Percentiles rank a stretch among this genome's conserved stretches.
phyloP scores from a whole-genome alignment of 805 yeast species.

The Cyberlindnera amylophila region DNA sequence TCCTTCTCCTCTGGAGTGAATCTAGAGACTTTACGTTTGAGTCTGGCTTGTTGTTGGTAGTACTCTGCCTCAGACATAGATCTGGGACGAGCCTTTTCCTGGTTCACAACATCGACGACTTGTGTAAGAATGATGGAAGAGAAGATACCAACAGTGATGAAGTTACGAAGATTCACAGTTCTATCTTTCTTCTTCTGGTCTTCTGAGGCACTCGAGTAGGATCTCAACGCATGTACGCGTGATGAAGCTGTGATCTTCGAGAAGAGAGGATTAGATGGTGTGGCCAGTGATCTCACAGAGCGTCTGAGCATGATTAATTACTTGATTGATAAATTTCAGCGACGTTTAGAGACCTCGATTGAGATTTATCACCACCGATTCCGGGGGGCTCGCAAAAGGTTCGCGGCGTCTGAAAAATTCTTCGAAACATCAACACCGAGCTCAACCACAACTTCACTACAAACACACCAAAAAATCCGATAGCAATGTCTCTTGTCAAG shows the following conservation, averaged over 20 bases:
- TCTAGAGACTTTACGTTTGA: conserved; percentile 46
- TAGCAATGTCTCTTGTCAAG: conserved; percentile 86
- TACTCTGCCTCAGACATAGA: conserved; percentile 35
- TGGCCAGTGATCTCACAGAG: neutral
- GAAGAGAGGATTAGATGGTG: neutral
- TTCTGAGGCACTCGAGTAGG: conserved; percentile 11
- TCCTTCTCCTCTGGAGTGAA: conserved; percentile 39
- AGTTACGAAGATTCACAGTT: conserved; percentile 37
- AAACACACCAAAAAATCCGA: conserved; percentile 1
- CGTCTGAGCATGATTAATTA: conserved; percentile 1
- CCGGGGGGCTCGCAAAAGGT: too few species aligned
- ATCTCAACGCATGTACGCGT: conserved; percentile 2
- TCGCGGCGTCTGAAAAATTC: conserved; percentile 8
- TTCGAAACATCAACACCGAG: conserved; percentile 3
- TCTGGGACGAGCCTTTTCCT: conserved; percentile 31
- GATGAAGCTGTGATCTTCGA: neutral
- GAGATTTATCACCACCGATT: too few species aligned
- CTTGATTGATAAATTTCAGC: too few species aligned
- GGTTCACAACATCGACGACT: conserved; percentile 35
- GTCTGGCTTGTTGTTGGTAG: conserved; percentile 44
- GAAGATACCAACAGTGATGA: conserved; percentile 39
- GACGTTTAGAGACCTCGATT: too few species aligned
- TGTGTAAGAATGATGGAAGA: conserved; percentile 42
- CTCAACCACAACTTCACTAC: neutral
- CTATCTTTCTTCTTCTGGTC: conserved; percentile 17